Evolutionary conservation across 345 rosid species (phyloP), one percentile per base, ranked within the genome.

Genomic region (Laguncularia racemosa): DNA sequence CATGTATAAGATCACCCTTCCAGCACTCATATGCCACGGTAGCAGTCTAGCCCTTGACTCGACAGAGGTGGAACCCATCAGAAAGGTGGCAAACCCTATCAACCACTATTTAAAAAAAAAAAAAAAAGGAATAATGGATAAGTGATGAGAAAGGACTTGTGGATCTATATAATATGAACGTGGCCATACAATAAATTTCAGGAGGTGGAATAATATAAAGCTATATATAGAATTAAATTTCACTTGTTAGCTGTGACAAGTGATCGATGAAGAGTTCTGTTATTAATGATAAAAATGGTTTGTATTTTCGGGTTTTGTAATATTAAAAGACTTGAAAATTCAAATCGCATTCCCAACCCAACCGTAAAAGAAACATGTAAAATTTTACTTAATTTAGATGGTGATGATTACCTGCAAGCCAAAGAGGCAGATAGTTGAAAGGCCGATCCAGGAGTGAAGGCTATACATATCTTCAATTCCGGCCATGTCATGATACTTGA

Each of bases 371-470:
- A 33, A 13, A 43, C 44, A 48, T 44, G 2, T 44, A 13, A 28
- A 21, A 49, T 49, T 16, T 49, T n/a, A 20, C 3, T 49, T 23
- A 23, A 1, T 23, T 38, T 3, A 16, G 40, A 33, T 9, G 4
- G 40, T 1, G 47, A 4, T 1, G 47, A 4, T 26, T 62, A 91
- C 96, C 93, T 89, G 98, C 52, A 90, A 44, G 12, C 81, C 74
- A 43, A 84, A 78, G 49, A 85, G 64, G 70, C 70, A 71, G 55
- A 89, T 70, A 56, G 99, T 87, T 47, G 45, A 16, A 18, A 86
- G 53, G 20, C 97, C 97, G 62, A 86, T 79, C 97, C 97, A 93
- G 0, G 99, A 85, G 71, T 93, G 99, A 60, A 89, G 65, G 74
- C 82, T 80, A 59, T 73, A 73, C 72, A 87, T 60, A 59, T 93